Evolutionary conservation across 257 asterid species (phyloP), one percentile per base, ranked within the genome.

Genomic region (Orobanche coerulescens): DNA sequence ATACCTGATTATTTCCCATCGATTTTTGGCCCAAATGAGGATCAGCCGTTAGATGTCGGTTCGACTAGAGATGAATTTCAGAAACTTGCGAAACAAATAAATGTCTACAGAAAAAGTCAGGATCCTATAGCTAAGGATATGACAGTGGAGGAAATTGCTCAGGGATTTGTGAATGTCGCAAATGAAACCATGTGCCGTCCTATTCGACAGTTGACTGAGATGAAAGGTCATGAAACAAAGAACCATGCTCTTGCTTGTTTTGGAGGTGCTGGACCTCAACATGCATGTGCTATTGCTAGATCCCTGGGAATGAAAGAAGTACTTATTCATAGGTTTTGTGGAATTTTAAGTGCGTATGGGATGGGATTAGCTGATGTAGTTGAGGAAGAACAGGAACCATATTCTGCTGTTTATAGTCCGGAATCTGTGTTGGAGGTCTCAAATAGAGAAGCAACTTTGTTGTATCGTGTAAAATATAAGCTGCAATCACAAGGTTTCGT

Each of bases 251-350:
- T 92, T 66, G 98, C 95, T 64, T 92, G 96, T 78, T 92, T 92
- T 62, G 98, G 98, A 37, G 98, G 98, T 46, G 98, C 98, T 10
- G 97, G 98, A 20, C 98, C 98, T 19, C 98, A 92, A 61, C 96
- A 92, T 71, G 94, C 98, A 10, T 92, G 96, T 80, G 95, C 98
- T 56, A 92, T 92, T 71, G 97, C 98, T 46, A 78, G 98, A 77
- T 89, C 95, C 1, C 61, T 92, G 73, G 98, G 98, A 34, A 92
- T 92, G 97, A 88, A 86, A 68, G 97, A 92, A 73, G 96, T 88
- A 22, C 75, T 86, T 16, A 82, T 92, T 66, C 95, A 92, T 73
- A 82, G 84, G 76, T 86, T 81, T 66, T 92, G 98, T 75, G 98
- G 98, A 64, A 86, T 92, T 58, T 78, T 88, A 75, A 92, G 97